Evolutionary conservation across 2,329 filamentous ascomycete species (phyloP), one percentile per base, ranked within the genome.

Genomic region (Penicillium palitans): DNA sequence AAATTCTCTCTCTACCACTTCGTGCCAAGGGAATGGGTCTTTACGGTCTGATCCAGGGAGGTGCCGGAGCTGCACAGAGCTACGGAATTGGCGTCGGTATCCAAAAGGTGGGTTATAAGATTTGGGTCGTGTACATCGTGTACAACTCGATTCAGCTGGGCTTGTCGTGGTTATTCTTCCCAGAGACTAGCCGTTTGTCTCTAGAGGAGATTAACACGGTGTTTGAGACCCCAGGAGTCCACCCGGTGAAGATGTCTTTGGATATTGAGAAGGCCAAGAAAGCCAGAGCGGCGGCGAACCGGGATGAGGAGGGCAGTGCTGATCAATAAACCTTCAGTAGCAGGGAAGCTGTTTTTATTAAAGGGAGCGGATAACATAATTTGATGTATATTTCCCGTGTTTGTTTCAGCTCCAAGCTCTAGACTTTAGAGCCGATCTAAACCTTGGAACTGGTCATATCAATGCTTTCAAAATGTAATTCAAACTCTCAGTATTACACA

Each of bases 151-250:
- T 79, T n/a, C 80, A 81, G 65, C 68, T 83, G n/a, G 64, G 77
- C 3, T 63, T 77, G 8, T 74, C 74, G 0, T 84, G 80, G 62
- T 82, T 82, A 52, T 72, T 81, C 60, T 84, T 84, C 66, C 81
- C 81, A 0, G 82, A 83, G 66, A 83, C 81, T 12, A 77, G 77
- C 45, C 74, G 74, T 21, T 68, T 82, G 37, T 78, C 75, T 24
- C 73, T 85, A 44, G 83, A 85, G 67, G 82, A 85, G 70, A 85
- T 85, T 51, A 82, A 85, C 62, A 80, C 79, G 44, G 83, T 86
- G 55, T 86, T 87, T 58, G 83, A 79, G 62, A 80, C 77, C 0
- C 71, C 73, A 5, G 77, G 75, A 7, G 72, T 78, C 17, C 59
- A 66, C 42, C 77, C 77, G 7, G 78, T 79, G 2, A 78, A 78